These are phyloP conservation scores for Blepharisma stoltei DNA, from an alignment of 73 alveolate genomes.

Conservation along the genomic window DNA sequence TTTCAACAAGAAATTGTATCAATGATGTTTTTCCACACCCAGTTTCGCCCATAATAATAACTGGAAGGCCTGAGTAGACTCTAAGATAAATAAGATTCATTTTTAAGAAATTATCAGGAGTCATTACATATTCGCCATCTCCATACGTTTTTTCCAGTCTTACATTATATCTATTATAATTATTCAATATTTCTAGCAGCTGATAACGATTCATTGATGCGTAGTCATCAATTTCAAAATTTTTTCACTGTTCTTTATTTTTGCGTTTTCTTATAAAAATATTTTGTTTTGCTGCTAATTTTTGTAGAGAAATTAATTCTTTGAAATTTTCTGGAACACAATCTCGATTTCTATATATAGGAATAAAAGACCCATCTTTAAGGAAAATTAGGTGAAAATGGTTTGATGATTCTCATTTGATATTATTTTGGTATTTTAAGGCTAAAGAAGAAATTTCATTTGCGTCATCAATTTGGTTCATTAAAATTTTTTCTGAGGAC, in stretches of 20 bases:
- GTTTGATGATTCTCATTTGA: conserved; percentile 27
- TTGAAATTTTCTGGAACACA: conserved; percentile 2
- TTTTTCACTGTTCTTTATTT: background rate
- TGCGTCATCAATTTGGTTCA: no score
- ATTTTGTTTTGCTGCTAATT: no score
- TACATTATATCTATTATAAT: background rate
- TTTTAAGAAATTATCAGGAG: conserved; percentile 53
- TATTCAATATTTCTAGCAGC: background rate
- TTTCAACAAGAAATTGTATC: conserved; percentile 55
- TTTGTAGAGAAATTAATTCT: background rate
- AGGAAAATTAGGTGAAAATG: conserved; percentile 15
- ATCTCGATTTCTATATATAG: background rate
- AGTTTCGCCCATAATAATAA: conserved; percentile 78
- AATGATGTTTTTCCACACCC: conserved; percentile 79
- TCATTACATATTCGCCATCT: conserved; percentile 1
- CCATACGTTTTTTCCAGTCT: background rate
- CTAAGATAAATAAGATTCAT: conserved; percentile 50
- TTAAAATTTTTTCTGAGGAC: no score
- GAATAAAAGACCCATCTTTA: background rate
- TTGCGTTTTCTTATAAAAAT: no score
- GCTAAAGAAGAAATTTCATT: no score
- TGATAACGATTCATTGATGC: background rate
- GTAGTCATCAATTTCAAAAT: background rate
- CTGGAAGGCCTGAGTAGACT: conserved; percentile 57
- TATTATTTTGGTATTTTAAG: background rate